A percentile compares a stretch with the other conserved stretches of the same genome.
Conservation (phyloP, 2,329 filamentous ascomycete species). For the Aspergillus fumigatiaffinis region DNA sequence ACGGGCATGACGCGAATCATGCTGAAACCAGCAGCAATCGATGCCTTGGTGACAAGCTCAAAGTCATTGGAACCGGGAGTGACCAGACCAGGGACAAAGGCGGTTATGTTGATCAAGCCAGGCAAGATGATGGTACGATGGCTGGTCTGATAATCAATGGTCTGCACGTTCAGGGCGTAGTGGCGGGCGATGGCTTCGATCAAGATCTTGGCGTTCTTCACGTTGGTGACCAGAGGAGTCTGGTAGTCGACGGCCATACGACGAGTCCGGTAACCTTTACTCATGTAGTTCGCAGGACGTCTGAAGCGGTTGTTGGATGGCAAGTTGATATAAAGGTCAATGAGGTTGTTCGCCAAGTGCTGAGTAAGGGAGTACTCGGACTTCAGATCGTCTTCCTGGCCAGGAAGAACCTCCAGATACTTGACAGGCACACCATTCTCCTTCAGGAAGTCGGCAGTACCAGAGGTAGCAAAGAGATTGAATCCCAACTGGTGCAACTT, state of each 20-base stretch:
- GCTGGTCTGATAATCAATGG: constrained; percentile 88
- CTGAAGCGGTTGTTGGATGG: constrained; percentile 98
- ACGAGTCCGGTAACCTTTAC: constrained; percentile 91
- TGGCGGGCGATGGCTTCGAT: constrained; percentile 90
- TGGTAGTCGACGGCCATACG: constrained; percentile 98
- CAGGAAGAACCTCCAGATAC: constrained; percentile 81
- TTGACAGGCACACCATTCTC: constrained; percentile 90
- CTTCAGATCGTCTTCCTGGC: constrained; percentile 77
- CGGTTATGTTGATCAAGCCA: constrained; percentile 73
- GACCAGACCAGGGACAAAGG: constrained; percentile 72
- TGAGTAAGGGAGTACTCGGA: constrained; percentile 96
- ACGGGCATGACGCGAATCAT: constrained; percentile 79
- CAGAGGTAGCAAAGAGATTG: constrained; percentile 92
- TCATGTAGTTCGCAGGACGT: constrained; percentile 96
- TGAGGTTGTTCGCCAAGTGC: constrained; percentile 95
- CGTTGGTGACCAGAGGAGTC: constrained; percentile 94
- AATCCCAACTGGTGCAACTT: constrained; percentile 88
- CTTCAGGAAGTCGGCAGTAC: constrained; percentile 93
- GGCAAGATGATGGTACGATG: constrained; percentile 70
- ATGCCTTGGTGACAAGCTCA: constrained; percentile 66
- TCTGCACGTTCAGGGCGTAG: constrained; percentile 77
- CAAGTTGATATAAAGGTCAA: constrained; percentile 97
- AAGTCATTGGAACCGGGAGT: constrained; percentile 64
- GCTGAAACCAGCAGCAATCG: constrained; percentile 69
- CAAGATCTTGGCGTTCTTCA: constrained; percentile 97